These are phyloP conservation scores for Blastomyces silverae DNA, from an alignment of 2,329 filamentous ascomycete genomes.

Conservation along the genomic window DNA sequence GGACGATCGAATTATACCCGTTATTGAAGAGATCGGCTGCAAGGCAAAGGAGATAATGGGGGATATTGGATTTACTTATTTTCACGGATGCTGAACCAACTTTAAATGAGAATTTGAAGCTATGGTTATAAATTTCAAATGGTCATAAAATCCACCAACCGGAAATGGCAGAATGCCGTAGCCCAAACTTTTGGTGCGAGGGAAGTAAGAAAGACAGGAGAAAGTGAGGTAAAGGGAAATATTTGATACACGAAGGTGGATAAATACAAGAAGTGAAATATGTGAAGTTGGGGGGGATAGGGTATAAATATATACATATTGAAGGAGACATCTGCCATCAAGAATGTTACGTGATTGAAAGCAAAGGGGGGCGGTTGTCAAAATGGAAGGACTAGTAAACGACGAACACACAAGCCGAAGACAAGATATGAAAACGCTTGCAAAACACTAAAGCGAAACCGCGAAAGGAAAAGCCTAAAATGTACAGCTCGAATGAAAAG, in stretches of 20 bases:
- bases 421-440: not conserved
- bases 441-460: not conserved
- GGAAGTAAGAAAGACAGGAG: not conserved
- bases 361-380: too few relatives aligned
- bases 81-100: not conserved
- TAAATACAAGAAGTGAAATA: slow-evolving; percentile 2
- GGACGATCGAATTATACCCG: not conserved
- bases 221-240: not conserved
- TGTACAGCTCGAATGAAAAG: slow-evolving; percentile 7
- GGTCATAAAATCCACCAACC: not conserved
- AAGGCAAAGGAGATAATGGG: not conserved
- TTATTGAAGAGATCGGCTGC: not conserved
- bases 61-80: not conserved
- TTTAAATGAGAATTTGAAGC: not conserved
- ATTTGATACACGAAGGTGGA: slow-evolving; percentile 8
- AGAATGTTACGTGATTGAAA: too few relatives aligned
- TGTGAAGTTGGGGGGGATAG: not conserved
- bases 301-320: too few relatives aligned
- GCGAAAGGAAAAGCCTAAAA: not conserved
- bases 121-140: not conserved
- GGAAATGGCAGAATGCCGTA: not conserved
- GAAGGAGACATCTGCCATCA: too few relatives aligned
- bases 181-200: slow-evolving; percentile 8
- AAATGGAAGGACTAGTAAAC: too few relatives aligned
- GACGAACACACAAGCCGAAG: too few relatives aligned